Percentiles rank a stretch among this genome's conserved stretches.
phyloP scores from a whole-genome alignment of 2,329 filamentous ascomycete species.

The Alternaria gansuensis region DNA sequence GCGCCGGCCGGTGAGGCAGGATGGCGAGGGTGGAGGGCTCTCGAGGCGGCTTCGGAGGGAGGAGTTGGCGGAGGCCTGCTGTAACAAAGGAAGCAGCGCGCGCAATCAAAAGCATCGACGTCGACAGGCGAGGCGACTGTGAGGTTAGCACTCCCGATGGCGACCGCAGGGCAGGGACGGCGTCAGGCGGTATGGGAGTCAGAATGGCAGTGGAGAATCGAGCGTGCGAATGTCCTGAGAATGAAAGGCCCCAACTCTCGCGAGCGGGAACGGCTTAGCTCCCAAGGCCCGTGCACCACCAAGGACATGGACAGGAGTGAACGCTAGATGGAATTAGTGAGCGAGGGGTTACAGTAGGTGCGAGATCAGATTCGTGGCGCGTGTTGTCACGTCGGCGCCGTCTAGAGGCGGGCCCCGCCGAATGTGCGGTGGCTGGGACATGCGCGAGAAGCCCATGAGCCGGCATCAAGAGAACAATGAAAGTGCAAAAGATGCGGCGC shows the following conservation, averaged over 20 bases:
- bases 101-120: constrained; percentile 27
- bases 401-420: neutral
- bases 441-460: neutral
- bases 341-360: constrained; percentile 20
- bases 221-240: constrained; percentile 31
- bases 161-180: constrained; percentile 26
- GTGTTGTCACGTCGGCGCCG: constrained; percentile 6
- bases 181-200: constrained; percentile 36
- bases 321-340: constrained; percentile 30
- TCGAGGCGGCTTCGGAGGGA: constrained; percentile 38
- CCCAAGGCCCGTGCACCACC: constrained; percentile 13
- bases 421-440: constrained; percentile 1
- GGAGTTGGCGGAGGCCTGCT: constrained; percentile 31
- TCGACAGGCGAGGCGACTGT: constrained; percentile 29
- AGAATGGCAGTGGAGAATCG: constrained; percentile 34
- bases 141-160: constrained; percentile 24
- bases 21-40: constrained; percentile 31
- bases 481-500: constrained; percentile 13
- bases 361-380: constrained; percentile 15
- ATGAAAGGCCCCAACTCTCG: constrained; percentile 25
- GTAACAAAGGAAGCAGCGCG: constrained; percentile 43
- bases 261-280: constrained; percentile 25
- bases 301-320: constrained; percentile 23
- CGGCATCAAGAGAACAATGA: constrained; percentile 11
- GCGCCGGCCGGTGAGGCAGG: constrained; percentile 37